These are phyloP conservation scores for Nitzschia sp. DNA, from an alignment of 108 stramenopile genomes.

Conservation along the genomic window DNA sequence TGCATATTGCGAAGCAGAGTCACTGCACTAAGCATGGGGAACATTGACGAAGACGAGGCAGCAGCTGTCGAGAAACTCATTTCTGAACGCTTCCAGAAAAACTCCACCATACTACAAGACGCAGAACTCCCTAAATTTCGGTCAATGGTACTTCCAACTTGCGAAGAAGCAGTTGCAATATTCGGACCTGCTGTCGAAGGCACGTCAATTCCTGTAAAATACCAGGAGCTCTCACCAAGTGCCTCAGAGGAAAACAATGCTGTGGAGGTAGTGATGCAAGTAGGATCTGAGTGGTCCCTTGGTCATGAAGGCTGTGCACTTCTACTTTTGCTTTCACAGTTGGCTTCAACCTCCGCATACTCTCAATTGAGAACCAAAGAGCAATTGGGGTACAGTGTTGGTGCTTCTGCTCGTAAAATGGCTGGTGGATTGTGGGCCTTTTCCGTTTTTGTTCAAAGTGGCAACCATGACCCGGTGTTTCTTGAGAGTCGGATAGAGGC, in stretches of 20 bases:
- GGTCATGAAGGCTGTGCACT: constrained; percentile 78
- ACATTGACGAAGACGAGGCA: constrained; percentile 73
- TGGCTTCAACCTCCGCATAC: constrained; percentile 86
- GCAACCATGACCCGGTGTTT: constrained; percentile 49
- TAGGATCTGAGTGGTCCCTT: constrained; percentile 59
- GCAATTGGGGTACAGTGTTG: constrained; percentile 87
- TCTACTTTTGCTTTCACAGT: constrained; percentile 70
- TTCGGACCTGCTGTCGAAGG: constrained; percentile 50
- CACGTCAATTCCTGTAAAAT: constrained; percentile 53
- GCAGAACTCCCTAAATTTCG: constrained; percentile 72
- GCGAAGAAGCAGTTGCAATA: constrained; percentile 65
- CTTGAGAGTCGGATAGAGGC: constrained; percentile 74
- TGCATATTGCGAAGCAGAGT: constrained; percentile 62
- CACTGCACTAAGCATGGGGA: constrained; percentile 80
- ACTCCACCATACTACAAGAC: constrained; percentile 48
- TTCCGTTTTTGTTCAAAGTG: constrained; percentile 70
- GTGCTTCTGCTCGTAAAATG: constrained; percentile 67
- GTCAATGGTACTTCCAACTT: constrained; percentile 71
- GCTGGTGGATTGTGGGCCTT: constrained; percentile 74
- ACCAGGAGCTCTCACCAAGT: constrained; percentile 67
- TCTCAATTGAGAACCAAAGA: constrained; percentile 83
- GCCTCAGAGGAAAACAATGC: constrained; percentile 81
- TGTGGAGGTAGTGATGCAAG: constrained; percentile 74
- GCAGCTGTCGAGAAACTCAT: constrained; percentile 56
- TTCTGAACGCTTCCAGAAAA: constrained; percentile 47